Evolutionary conservation across 1,139 yeast species (phyloP).

Genomic region (Diutina rugosa): DNA sequence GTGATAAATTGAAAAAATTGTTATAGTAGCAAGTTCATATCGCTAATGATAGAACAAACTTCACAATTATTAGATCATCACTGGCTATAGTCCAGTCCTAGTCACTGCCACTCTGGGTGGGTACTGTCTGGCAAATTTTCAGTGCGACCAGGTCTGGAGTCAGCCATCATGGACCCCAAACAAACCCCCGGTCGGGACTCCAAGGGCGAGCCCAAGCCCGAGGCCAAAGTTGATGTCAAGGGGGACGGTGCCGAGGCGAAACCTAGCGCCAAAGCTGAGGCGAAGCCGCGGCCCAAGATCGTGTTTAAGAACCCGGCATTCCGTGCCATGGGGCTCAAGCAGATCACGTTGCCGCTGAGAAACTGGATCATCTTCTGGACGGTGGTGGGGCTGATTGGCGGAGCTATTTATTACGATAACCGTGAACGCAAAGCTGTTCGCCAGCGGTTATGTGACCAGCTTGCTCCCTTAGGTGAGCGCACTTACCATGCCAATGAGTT

Average conservation of each 20-base stretch:
- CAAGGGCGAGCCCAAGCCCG: neutral
- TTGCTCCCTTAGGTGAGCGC: conserved; percentile 33
- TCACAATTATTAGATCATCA: neutral
- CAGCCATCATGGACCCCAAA: neutral
- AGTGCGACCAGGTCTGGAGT: neutral
- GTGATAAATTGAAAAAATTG: no score
- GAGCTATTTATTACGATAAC: conserved; percentile 71
- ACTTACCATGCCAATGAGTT: conserved; percentile 23
- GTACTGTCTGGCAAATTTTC: neutral
- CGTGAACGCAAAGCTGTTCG: conserved; percentile 57
- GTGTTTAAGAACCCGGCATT: conserved; percentile 81
- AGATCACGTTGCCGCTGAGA: conserved; percentile 69
- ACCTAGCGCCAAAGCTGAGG: neutral
- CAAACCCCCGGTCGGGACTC: neutral
- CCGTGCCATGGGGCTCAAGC: conserved; percentile 74
- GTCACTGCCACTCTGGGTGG: neutral
- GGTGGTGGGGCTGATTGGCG: conserved; percentile 49
- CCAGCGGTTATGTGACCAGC: conserved; percentile 51
- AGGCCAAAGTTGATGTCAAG: neutral
- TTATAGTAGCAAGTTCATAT: no score
- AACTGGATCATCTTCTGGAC: conserved; percentile 92
- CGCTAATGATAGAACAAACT: no score
- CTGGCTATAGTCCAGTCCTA: neutral
- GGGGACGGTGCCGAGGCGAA: neutral
- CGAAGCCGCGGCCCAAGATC: conserved; percentile 13